Conservation (phyloP, 345 rosid genomes). For the Streptanthus diversifolius region DNA sequence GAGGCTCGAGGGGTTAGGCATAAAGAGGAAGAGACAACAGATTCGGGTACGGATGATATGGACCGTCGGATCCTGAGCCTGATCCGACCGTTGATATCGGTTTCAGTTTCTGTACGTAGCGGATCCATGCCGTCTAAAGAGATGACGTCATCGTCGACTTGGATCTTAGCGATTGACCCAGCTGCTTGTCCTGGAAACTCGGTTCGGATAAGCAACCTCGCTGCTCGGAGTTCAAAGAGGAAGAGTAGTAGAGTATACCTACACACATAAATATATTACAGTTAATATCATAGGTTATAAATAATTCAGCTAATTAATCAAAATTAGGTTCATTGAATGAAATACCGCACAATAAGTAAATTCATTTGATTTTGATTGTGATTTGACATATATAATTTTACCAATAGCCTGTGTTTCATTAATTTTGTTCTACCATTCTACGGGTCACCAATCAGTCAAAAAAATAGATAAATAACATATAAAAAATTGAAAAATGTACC, state of each 20-base stretch:
- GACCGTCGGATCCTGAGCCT: slow-evolving; percentile 37
- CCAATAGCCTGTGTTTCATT: no score
- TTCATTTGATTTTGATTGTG: neutral
- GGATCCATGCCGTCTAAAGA: slow-evolving; percentile 50
- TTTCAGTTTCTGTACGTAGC: slow-evolving; percentile 45
- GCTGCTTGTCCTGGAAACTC: slow-evolving; percentile 52
- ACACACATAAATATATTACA: neutral
- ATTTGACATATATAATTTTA: no score
- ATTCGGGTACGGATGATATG: slow-evolving; percentile 36
- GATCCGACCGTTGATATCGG: slow-evolving; percentile 46
- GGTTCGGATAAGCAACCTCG: slow-evolving; percentile 41
- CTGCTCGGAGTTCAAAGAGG: slow-evolving; percentile 52
- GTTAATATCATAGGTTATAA: neutral
- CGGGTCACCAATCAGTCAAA: neutral
- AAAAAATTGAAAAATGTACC: slow-evolving; percentile 54
- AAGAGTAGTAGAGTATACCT: slow-evolving; percentile 47
- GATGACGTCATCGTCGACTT: slow-evolving; percentile 51
- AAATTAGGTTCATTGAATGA: neutral
- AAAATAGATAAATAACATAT: slow-evolving; percentile 10
- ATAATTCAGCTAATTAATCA: slow-evolving; percentile 6
- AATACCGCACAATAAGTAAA: neutral
- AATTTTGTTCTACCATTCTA: neutral
- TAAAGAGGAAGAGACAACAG: slow-evolving; percentile 29
- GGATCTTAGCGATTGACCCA: slow-evolving; percentile 41
- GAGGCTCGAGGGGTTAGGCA: slow-evolving; percentile 51